These are phyloP conservation scores for Berberis thunbergii DNA, from an alignment of 164 flowering plant genomes.

Conservation along the genomic window DNA sequence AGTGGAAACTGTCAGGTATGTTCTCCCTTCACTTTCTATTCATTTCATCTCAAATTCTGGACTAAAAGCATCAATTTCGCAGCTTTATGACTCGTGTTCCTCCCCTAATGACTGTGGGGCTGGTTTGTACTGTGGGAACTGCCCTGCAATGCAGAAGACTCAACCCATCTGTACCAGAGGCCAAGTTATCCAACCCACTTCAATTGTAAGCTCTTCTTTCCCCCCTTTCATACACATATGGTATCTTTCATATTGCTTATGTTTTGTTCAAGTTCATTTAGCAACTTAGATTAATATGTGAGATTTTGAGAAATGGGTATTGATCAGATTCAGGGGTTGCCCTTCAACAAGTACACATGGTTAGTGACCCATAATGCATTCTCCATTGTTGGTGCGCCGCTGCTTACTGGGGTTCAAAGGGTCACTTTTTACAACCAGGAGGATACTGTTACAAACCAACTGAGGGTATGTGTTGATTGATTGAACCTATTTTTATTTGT, in stretches of 20 bases:
- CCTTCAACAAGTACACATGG: constrained; percentile 96
- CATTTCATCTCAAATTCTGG: not conserved
- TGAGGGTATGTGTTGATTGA: constrained; percentile 34
- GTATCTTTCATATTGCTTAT: too few relatives aligned
- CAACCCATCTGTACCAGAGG: constrained; percentile 77
- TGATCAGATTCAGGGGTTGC: constrained; percentile 63
- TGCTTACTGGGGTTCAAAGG: constrained; percentile 59
- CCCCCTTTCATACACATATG: not conserved
- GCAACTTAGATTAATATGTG: not conserved
- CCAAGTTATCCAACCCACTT: constrained; percentile 60
- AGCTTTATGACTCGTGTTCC: constrained; percentile 66
- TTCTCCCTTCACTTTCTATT: not conserved
- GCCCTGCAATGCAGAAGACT: constrained; percentile 53
- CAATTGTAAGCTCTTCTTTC: constrained; percentile 40
- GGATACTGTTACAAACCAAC: constrained; percentile 81
- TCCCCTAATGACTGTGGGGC: constrained; percentile 57
- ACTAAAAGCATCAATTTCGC: constrained; percentile 12
- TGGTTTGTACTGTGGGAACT: constrained; percentile 83
- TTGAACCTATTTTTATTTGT: not conserved
- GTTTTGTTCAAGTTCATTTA: too few relatives aligned
- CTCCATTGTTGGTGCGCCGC: constrained; percentile 74
- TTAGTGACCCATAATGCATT: constrained; percentile 89
- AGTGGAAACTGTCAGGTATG: constrained; percentile 63
- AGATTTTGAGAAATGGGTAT: constrained; percentile 1
- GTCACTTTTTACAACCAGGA: constrained; percentile 90